Conservation (phyloP, 495 filamentous ascomycete genomes). For the Polyplosphaeria fusca region DNA sequence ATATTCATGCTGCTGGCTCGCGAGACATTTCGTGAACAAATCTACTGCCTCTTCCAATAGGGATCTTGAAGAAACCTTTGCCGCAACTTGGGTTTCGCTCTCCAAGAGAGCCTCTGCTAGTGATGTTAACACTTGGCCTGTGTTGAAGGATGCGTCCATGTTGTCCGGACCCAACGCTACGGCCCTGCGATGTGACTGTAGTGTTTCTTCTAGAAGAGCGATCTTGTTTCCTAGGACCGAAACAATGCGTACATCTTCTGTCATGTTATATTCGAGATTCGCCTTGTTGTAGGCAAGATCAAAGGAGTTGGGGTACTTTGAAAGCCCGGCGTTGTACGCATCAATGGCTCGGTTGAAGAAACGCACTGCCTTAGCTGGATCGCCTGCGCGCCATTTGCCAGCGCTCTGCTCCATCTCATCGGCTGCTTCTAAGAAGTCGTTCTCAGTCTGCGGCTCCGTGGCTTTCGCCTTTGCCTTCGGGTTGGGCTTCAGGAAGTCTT, state of each 20-base stretch:
- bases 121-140: slow-evolving; percentile 62
- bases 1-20: slow-evolving; percentile 55
- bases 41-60: slow-evolving; percentile 61
- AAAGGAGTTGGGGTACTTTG: slow-evolving; percentile 56
- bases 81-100: slow-evolving; percentile 43
- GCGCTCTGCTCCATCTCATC: slow-evolving; percentile 66
- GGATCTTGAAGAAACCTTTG: slow-evolving; percentile 37
- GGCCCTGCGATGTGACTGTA: slow-evolving; percentile 61
- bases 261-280: slow-evolving; percentile 62
- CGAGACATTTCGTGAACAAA: slow-evolving; percentile 60
- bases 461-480: slow-evolving; percentile 18
- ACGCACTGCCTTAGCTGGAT: slow-evolving; percentile 64
- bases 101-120: slow-evolving; percentile 58
- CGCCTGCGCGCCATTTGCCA: slow-evolving; percentile 67
- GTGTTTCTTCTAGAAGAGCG: slow-evolving; percentile 53
- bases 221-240: slow-evolving; percentile 51
- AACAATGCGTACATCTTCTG: slow-evolving; percentile 57
- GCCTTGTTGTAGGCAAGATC: slow-evolving; percentile 75
- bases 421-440: slow-evolving; percentile 62
- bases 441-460: slow-evolving; percentile 56
- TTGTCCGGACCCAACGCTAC: slow-evolving; percentile 58
- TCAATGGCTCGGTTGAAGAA: slow-evolving; percentile 67
- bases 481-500: slow-evolving; percentile 22
- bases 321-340: slow-evolving; percentile 60
- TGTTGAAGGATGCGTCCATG: slow-evolving; percentile 67